These are phyloP conservation scores for Licmophora abbreviata DNA, from an alignment of 108 stramenopile genomes.

Conservation along the genomic window DNA sequence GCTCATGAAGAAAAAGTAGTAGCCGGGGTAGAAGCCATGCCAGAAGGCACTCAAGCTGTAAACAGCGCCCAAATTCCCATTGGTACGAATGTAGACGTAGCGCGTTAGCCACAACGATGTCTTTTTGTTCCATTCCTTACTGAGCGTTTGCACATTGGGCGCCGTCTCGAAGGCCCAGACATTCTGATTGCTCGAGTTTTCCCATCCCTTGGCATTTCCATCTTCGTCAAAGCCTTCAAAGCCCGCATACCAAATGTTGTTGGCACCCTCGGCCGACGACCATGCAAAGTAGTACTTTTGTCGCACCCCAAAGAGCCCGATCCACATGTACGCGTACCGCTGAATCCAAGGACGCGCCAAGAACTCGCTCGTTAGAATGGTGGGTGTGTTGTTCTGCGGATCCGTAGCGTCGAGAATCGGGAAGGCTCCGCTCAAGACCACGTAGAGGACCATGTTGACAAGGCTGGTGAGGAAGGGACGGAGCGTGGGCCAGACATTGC, in stretches of 20 bases:
- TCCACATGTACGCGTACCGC: conserved; percentile 67
- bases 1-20: conserved; percentile 92
- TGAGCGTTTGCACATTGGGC: conserved; percentile 68
- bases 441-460: conserved; percentile 57
- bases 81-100: conserved; percentile 93
- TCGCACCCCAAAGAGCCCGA: conserved; percentile 78
- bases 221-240: conserved; percentile 86
- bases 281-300: conserved; percentile 98
- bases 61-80: conserved; percentile 69
- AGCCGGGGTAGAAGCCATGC: conserved; percentile 97
- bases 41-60: conserved; percentile 91
- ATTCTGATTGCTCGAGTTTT: conserved; percentile 85
- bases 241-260: conserved; percentile 89
- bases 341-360: conserved; percentile 48
- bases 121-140: conserved; percentile 94
- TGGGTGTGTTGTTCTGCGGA: conserved; percentile 67
- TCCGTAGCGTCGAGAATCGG: conserved; percentile 73
- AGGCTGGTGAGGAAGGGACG: conserved; percentile 63
- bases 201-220: conserved; percentile 85
- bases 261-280: conserved; percentile 90
- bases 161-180: conserved; percentile 90
- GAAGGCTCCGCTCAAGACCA: conserved; percentile 60
- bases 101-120: conserved; percentile 88
- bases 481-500: conserved; percentile 67
- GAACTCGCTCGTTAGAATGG: conserved; percentile 49